A percentile compares a stretch with the other conserved stretches of the same genome.
Conservation (phyloP, 2,329 filamentous ascomycete genomes). For the Apiospora rasikravindrae region DNA sequence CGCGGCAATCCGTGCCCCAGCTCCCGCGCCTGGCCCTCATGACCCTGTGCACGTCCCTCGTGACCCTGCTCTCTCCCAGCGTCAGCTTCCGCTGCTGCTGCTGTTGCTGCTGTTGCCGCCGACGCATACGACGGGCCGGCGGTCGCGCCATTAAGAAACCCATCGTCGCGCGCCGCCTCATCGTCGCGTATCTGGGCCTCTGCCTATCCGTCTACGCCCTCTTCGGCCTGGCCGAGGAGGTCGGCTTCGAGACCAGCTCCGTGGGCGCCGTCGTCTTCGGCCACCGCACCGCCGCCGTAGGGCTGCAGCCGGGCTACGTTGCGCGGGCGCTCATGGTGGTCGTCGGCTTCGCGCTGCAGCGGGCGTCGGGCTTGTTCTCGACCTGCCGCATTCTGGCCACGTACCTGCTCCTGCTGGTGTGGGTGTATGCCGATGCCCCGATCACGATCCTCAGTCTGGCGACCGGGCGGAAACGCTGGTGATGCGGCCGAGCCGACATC, state of each 20-base stretch:
- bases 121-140: neutral
- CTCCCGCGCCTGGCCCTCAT: conserved; percentile 7
- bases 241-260: conserved; percentile 9
- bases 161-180: conserved; percentile 10
- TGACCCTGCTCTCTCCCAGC: conserved; percentile 3
- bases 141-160: neutral
- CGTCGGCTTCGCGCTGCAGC: conserved; percentile 10
- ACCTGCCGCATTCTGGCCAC: conserved; percentile 9
- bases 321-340: neutral
- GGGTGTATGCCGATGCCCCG: conserved; percentile 10
- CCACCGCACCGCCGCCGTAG: conserved; percentile 1
- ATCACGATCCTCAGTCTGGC: conserved; percentile 18
- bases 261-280: neutral
- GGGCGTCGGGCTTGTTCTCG: conserved; percentile 2
- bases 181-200: neutral
- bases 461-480: conserved; percentile 13
- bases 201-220: neutral
- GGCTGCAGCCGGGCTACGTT: neutral
- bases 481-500: neutral
- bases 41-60: conserved; percentile 5
- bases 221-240: conserved; percentile 18
- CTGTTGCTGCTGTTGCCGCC: neutral
- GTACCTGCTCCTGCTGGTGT: conserved; percentile 10
- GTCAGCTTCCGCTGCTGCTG: neutral
- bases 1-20: neutral